These are phyloP conservation scores for Coniochaeta prunicola DNA, from an alignment of 2,329 filamentous ascomycete genomes.

Conservation along the genomic window DNA sequence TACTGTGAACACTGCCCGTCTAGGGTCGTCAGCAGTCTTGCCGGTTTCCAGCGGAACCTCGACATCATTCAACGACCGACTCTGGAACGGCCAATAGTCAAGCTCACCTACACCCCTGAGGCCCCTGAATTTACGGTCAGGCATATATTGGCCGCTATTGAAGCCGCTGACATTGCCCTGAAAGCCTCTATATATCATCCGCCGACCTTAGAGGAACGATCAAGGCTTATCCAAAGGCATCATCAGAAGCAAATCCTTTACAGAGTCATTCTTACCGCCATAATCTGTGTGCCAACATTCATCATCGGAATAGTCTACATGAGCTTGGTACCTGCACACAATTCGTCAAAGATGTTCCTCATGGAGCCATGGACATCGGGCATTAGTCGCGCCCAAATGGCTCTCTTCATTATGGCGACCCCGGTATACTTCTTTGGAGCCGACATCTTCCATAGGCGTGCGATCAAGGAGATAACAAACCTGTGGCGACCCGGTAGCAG, in stretches of 20 bases:
- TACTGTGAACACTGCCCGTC: conserved; percentile 67
- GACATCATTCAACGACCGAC: conserved; percentile 48
- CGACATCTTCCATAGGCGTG: conserved; percentile 74
- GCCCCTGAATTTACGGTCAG: conserved; percentile 68
- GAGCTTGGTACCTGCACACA: conserved; percentile 60
- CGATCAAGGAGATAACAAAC: conserved; percentile 68
- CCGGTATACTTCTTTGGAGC: conserved; percentile 83
- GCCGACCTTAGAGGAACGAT: conserved; percentile 76
- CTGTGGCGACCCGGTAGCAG: conserved; percentile 73
- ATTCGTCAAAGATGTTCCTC: conserved; percentile 54
- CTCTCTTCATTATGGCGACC: conserved; percentile 73
- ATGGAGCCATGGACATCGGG: conserved; percentile 66
- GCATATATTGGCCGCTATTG: conserved; percentile 62
- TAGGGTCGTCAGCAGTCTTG: conserved; percentile 46
- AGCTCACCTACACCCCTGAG: conserved; percentile 61
- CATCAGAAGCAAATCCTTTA: conserved; percentile 63
- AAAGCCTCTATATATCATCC: conserved; percentile 67
- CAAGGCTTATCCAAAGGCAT: conserved; percentile 60
- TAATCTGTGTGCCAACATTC: conserved; percentile 74
- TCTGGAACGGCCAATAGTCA: conserved; percentile 58
- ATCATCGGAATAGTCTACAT: conserved; percentile 87
- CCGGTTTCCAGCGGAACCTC: conserved; percentile 42
- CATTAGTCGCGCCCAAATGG: conserved; percentile 69
- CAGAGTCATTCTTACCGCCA: conserved; percentile 62
- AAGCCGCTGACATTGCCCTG: conserved; percentile 58